phyloP scores from a whole-genome alignment of 768 basidiomycete species.

The Termitomyces sp. region DNA sequence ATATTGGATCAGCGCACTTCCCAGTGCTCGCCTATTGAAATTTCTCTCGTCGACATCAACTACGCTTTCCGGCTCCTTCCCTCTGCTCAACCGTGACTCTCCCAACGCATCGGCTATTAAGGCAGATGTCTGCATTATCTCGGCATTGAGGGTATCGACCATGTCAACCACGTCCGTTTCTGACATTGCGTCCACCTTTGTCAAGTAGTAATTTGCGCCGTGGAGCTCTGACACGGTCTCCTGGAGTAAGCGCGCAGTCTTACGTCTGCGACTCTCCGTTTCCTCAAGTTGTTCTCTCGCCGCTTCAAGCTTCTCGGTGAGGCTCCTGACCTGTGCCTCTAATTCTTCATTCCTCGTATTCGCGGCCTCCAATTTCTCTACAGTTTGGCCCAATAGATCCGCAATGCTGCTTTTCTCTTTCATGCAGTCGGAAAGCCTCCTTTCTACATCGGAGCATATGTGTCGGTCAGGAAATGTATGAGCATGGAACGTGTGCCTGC shows the following conservation, averaged over 20 bases:
- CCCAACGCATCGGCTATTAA: constrained; percentile 15
- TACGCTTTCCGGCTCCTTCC: neutral
- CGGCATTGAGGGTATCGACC: constrained; percentile 15
- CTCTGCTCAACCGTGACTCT: constrained; percentile 1
- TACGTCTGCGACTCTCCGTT: constrained; percentile 16
- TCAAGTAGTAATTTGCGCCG: constrained; percentile 39
- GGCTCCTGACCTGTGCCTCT: neutral
- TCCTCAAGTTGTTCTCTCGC: constrained; percentile 11
- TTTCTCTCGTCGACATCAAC: neutral
- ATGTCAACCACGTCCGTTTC: constrained; percentile 35
- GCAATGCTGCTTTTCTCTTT: constrained; percentile 9
- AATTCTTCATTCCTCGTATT: constrained; percentile 5
- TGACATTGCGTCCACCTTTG: constrained; percentile 38
- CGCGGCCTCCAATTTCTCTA: neutral
- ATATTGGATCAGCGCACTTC: constrained; percentile 4
- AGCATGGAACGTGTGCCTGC: neutral
- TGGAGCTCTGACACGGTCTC: constrained; percentile 34
- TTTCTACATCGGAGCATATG: neutral
- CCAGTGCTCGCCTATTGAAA: constrained; percentile 7
- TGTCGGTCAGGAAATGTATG: neutral
- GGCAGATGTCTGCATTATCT: constrained; percentile 18
- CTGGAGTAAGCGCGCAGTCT: constrained; percentile 19
- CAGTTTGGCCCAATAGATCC: neutral
- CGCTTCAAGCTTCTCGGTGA: neutral
- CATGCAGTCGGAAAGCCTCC: constrained; percentile 1